Evolutionary conservation across 192 early-diverging fungal species (phyloP).

Genomic region (Backusella tarrabulga): DNA sequence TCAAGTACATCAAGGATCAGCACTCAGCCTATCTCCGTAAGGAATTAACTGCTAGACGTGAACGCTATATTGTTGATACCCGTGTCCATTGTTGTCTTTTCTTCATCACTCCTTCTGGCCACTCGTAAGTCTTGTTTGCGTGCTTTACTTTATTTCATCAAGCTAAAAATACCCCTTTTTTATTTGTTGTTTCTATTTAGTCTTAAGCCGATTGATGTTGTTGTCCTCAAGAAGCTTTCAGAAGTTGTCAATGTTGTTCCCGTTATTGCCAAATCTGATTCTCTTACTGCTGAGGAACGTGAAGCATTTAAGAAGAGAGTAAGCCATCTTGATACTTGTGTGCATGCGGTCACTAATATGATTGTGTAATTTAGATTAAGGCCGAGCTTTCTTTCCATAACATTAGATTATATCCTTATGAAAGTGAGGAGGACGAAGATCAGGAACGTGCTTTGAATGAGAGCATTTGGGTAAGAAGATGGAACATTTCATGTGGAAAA

Average conservation of each 20-base stretch:
- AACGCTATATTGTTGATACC: conserved; percentile 90
- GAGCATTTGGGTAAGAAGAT: conserved; percentile 58
- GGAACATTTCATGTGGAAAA: background rate
- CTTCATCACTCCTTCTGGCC: conserved; percentile 95
- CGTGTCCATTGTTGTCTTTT: conserved; percentile 94
- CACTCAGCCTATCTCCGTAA: conserved; percentile 93
- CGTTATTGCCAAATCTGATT: conserved; percentile 88
- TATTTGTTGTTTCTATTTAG: conserved; percentile 34
- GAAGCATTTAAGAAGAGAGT: conserved; percentile 76
- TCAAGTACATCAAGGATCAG: conserved; percentile 99
- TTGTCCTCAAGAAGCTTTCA: conserved; percentile 80
- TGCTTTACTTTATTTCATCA: background rate
- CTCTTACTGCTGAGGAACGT: conserved; percentile 82
- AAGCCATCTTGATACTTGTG: conserved; percentile 10
- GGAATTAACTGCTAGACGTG: conserved; percentile 85
- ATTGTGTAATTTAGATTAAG: conserved; percentile 59
- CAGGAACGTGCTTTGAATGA: conserved; percentile 73
- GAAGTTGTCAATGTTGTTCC: conserved; percentile 86
- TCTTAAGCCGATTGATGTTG: conserved; percentile 84
- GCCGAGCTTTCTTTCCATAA: conserved; percentile 91
- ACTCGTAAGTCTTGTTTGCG: conserved; percentile 59
- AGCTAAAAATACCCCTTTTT: background rate
- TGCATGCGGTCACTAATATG: background rate
- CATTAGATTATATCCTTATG: conserved; percentile 87
- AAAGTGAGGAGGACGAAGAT: conserved; percentile 81